Evolutionary conservation across 805 yeast genomes (phyloP), one percentile per base, ranked within the genome.

Genomic region (Metschnikowia santaceciliae): DNA sequence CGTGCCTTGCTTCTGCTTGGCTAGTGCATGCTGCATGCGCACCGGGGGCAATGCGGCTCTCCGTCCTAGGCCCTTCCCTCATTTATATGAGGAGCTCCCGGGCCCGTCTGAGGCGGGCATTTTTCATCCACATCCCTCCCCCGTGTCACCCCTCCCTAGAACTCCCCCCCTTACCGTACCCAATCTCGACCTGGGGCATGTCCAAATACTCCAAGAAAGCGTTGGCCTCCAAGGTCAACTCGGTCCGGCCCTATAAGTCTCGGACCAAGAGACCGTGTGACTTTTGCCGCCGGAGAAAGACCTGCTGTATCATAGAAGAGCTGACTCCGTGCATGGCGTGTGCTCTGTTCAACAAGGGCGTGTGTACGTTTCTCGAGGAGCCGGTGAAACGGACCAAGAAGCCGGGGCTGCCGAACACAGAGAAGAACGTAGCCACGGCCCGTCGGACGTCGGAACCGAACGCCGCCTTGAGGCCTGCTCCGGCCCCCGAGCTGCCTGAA

Each of bases 311-410:
- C 20, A 66, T 68, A 50, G 63, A 65, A 37, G 61, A 60, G n/a
- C 62, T 63, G 46, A 50, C 61, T 8, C 68, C 68, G 39, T 68
- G 72, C 47, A 57, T 66, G 49, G 57, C 66, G 10, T 68, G 72
- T 46, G 56, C 59, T 22, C 65, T 61, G 47, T 66, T 62, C 54
- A 66, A 66, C 51, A 58, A 61, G 43, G 63, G 62, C 22, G 42
- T 53, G 30, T 68, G 72, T 52, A 66, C 70, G 2, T 67, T 68
- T 47, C 26, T 62, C 35, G 66, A 67, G 45, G 67, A 70, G 30
- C 72, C 72, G 34, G 54, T 68, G 86, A 90, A 96, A 96, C 88
- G 69, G 85, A 87, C 41, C 46, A 50, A 55, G 38, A 32, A 44
- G 41, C n/a, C 47, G n/a, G 47, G 13, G 23, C 46, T 43, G 46